Evolutionary conservation across 192 early-diverging fungal species (phyloP), one percentile per base, ranked within the genome.

Genomic region (Backusella parvicylindrica): DNA sequence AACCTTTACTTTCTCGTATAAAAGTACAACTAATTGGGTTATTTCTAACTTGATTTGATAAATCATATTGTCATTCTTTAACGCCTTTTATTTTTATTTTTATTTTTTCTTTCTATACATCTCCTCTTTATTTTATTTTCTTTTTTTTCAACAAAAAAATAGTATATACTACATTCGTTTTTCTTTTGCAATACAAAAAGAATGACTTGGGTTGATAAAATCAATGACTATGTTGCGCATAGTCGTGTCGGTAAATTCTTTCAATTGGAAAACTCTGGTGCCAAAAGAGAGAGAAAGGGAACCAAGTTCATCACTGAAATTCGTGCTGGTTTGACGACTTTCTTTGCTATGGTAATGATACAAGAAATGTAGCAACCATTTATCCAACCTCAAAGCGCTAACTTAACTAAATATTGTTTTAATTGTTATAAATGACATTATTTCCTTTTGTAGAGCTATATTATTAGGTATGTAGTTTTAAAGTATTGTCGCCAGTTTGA

Each of bases 291-390:
- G 77, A 90, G 93, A 33, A 79, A 82, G 28, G 89, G 89, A 12
- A 90, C 92, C 68, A 82, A 77, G 69, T 91, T 93, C 81, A 86
- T 78, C 1, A 87, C 88, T 36, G 92, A 93, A 80, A 37, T 93
- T 49, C 86, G 91, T 60, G 89, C 90, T 13, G 92, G 92, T 12
- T 65, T 88, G 13, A 86, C 89, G 21, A 87, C 83, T 18, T 80
- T 80, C 64, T 80, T 80, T 70, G 79, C 79, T 30, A 80, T 80
- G 79, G 79, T 80, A 76, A 12, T 43, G 8, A 43, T 43, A 43
- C 1, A 2, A 13, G 18, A 50, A 8, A 60, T 28, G 11, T 0
- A 60, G 2, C 18, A 47, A 6, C 4, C 6, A n/a, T 23, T 37
- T n/a, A 47, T n/a, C 16, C n/a, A n/a, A n/a, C n/a, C 6, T n/a